These are phyloP conservation scores for Pachysolen tannophilus DNA, from an alignment of 805 yeast species.

Conservation along the genomic window DNA sequence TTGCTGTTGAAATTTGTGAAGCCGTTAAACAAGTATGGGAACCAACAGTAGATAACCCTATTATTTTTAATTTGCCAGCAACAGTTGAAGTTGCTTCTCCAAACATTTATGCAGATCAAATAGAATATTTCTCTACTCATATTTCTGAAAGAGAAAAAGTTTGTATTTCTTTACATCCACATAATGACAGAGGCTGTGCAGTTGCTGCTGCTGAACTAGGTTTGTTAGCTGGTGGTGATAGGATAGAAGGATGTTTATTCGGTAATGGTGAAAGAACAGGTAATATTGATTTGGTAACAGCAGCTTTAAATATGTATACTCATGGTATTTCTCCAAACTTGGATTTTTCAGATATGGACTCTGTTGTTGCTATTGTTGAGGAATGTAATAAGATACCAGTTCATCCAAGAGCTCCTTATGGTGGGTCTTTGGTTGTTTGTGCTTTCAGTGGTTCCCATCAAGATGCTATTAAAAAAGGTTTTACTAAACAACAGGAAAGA, in stretches of 20 bases:
- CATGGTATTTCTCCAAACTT: conserved; percentile 67
- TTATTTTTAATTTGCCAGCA: conserved; percentile 73
- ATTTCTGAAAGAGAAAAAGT: conserved; percentile 67
- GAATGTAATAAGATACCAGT: conserved; percentile 73
- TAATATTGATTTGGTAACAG: conserved; percentile 69
- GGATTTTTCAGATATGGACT: conserved; percentile 63
- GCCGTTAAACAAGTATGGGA: conserved; percentile 77
- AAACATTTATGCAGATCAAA: conserved; percentile 72
- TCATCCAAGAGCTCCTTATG: conserved; percentile 71
- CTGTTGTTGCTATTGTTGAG: conserved; percentile 61
- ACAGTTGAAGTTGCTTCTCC: conserved; percentile 76
- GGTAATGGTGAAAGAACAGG: conserved; percentile 87
- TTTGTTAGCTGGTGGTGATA: conserved; percentile 74
- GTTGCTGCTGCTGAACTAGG: conserved; percentile 80
- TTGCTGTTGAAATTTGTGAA: conserved; percentile 69
- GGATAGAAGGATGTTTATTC: conserved; percentile 77
- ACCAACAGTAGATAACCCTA: conserved; percentile 67
- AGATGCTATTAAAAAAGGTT: conserved; percentile 65
- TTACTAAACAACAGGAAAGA: conserved; percentile 44
- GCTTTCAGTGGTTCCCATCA: conserved; percentile 74
- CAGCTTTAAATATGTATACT: conserved; percentile 71
- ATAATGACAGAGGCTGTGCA: conserved; percentile 78
- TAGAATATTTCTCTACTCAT: conserved; percentile 63
- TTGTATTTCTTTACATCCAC: conserved; percentile 64
- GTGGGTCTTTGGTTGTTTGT: conserved; percentile 71